Evolutionary conservation across 768 basidiomycete species (phyloP), one percentile per base, ranked within the genome.

Genomic region (Harrya chromipes): DNA sequence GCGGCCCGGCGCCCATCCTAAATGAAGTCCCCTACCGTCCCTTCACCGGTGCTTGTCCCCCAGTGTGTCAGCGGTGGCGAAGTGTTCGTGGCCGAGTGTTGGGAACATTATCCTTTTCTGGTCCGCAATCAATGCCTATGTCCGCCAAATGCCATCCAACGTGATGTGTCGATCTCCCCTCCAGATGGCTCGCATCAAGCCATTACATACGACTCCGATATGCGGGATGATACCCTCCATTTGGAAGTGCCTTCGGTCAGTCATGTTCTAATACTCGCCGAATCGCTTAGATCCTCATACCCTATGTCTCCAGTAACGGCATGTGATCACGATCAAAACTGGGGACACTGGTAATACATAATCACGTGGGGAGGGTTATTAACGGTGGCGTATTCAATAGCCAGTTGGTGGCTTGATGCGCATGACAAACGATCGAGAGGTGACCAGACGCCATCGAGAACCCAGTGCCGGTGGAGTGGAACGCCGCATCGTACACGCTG

Each of bases 91-190:
- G 40, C 59, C 62, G 58, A 59, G 23, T 62, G 62, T 58, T 24
- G 19, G 19, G 20, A 29, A 43, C 44, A 11, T 45, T 49, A 42
- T 46, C 52, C 50, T 47, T 50, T 59, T 50, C 50, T 4, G 36
- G 24, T 34, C 45, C 16, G 20, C 50, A 52, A 59, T 59, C 63
- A 53, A 51, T 54, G 52, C 46, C 31, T 33, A 56, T 47, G 48
- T 50, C 62, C 63, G 50, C 59, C 34, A 29, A 29, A 29, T 29
- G 26, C 26, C 8, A 26, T 8, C 26, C 26, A 44, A 39, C 40
- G 40, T 59, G 54, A 52, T 52, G 52, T 14, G 63, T 62, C 57
- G 62, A 63, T 62, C 60, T 46, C 45, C 9, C 31, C 26, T 51
- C 40, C 46, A 44, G 50, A 31, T 42, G 34, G 20, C 31, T 42